These are phyloP conservation scores for Globisporangium paddicum DNA, from an alignment of 352 stramenopile species.

Conservation along the genomic window DNA sequence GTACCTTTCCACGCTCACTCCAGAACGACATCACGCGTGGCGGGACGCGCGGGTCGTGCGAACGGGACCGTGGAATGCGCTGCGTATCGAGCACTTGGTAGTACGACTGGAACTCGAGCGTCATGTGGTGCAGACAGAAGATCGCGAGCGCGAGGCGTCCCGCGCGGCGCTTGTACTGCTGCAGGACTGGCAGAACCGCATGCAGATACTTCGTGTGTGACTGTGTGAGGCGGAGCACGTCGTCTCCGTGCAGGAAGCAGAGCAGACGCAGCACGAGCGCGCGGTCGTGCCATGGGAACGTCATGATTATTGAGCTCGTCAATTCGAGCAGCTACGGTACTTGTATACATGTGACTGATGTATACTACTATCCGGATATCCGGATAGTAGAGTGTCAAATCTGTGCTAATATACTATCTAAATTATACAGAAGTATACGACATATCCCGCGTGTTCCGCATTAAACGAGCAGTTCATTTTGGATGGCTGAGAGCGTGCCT, in stretches of 20 bases:
- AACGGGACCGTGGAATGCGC: conserved; percentile 30
- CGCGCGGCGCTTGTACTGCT: conserved; percentile 17
- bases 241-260: conserved; percentile 19
- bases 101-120: conserved; percentile 37
- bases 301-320: too few relatives aligned
- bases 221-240: conserved; percentile 16
- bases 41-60: conserved; percentile 46
- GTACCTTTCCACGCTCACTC: conserved; percentile 47
- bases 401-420: too few relatives aligned
- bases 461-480: not conserved
- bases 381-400: too few relatives aligned
- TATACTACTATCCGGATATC: not conserved
- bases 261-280: conserved; percentile 26
- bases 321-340: too few relatives aligned
- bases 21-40: conserved; percentile 49
- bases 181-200: conserved; percentile 16
- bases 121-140: conserved; percentile 23
- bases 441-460: not conserved
- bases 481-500: conserved; percentile 13
- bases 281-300: conserved; percentile 9
- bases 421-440: too few relatives aligned
- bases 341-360: not conserved
- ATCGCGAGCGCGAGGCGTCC: conserved; percentile 32
- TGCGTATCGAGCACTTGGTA: conserved; percentile 51
- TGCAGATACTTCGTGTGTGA: conserved; percentile 21